Base-by-base conservation (phyloP, 1,284 basidiomycete genomes). In the Afroboletus lepidellus region DNA sequence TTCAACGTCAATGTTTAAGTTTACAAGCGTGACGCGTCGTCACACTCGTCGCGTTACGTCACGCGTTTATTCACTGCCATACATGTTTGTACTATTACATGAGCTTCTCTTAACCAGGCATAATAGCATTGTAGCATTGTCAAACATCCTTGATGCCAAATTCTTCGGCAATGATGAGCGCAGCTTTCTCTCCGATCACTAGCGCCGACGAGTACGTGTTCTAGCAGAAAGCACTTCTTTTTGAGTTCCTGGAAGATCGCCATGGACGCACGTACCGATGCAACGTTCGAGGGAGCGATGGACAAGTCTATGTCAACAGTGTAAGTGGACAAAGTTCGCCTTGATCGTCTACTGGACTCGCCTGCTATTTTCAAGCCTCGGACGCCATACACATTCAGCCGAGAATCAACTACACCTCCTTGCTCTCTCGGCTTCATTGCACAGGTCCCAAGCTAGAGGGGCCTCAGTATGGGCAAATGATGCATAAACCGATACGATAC, bases 301-400 rank as follows among this genome's bases (percentile, higher is more conserved):
- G 62, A 61, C 47, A 77, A 41, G 53, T 79, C 76, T 71, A 20
- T 18, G 27, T 5, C 41, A 16, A 34, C 12, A 43, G 29, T 46
- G 49, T 37, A 15, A 34, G 16, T 16, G 12, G 8, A 23, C 11
- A 20, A 5, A 34, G 13, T 16, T 8, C 8, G 0, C 11, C 33
- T 16, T 5, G 9, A 54, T 46, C 30, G 5, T 30, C 1, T 23
- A 37, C 13, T 13, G 5, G 23, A 51, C 56, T 44, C 37, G 66
- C 71, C 72, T 44, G 78, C 80, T 23, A 88, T 73, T 67, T 87
- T 87, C 45, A 89, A 68, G 20, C 75, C 72, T 42, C 70, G 57
- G 0, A 82, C 74, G 7, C 84, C 85, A 58, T 87, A 85, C 1
- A 87, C 84, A 60, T 83, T 82, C 41, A 89, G 64, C 3, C 69